Evolutionary conservation across 805 yeast genomes (phyloP), one percentile per base, ranked within the genome.

Genomic region (Starmerella kuoi): DNA sequence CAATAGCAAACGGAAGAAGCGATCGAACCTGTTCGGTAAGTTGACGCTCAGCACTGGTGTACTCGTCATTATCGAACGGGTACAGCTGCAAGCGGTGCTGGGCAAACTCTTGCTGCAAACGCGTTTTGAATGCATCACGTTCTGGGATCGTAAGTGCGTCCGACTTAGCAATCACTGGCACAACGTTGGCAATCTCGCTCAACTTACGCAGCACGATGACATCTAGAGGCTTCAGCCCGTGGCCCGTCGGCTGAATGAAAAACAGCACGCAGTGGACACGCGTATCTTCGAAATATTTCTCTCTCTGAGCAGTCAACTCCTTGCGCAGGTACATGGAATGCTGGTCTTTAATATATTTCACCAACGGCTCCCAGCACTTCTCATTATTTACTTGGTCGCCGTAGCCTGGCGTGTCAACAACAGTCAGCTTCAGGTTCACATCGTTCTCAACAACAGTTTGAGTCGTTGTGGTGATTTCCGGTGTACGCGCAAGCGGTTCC

Each of bases 391-490:
- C 81, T 65, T 83, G 95, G 68, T 91, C 98, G 31, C 95, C 97
- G 68, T 85, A 91, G 14, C 97, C 97, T 18, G 97, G 97, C 3
- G 98, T 91, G 61, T 91, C 98, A 58, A 91, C 83, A 42, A 91
- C 77, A 55, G 85, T 87, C 50, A 91, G 67, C 55, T 79, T 79
- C 60, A 91, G 74, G 48, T 78, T 76, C 44, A 91, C 97, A 51
- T 81, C 82, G 61, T 85, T 86, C 64, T 91, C 98, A 44, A 76
- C 63, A 50, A 91, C 69, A 15, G 72, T 69, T 36, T 58, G 61
- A 24, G 61, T 47, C n/a, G 55, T 54, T 7, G 57, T 50, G 37
- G 57, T 73, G 60, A 88, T 80, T 59, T 86, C 95, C 3, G 93
- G 74, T 24, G 98, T 88, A 54, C 81, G 80, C 50, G 80, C 80